Evolutionary conservation across 2,329 filamentous ascomycete species (phyloP), one percentile per base, ranked within the genome.

Genomic region (Cercospora canescens): DNA sequence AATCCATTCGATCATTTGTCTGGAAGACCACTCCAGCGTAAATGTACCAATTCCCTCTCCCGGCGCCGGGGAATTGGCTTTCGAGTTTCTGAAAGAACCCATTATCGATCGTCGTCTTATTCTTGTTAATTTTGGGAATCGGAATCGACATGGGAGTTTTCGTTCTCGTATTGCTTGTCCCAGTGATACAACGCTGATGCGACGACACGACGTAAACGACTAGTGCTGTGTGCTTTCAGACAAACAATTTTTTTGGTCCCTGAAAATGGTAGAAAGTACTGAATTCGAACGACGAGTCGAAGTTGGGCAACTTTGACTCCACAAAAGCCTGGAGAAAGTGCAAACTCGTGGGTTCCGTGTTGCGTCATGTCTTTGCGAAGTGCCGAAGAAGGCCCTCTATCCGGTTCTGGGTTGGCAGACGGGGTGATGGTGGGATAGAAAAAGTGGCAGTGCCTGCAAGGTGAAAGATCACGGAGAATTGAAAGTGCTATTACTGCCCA

Each of bases 11-110:
- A 57, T 71, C 67, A 28, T 68, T 69, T 32, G 58, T 62, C 39
- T 71, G 69, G 35, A 71, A 67, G 4, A 71, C 62, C 9, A 68
- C 24, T 6, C 58, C 63, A 1, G 67, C 67, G 28, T 69, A 71
- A 35, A 66, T 59, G 26, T 63, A 71, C 69, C 69, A 71, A 21
- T 57, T 59, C 14, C 58, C 24, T 45, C 57, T 60, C 18, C 57
- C 57, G 3, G 56, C 60, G 39, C 58, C 67, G 21, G 64, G 65
- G 32, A 65, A 70, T 2, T 56, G 37, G 8, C 24, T 55, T 48
- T 68, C 67, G n/a, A 70, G 67, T 35, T 63, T 59, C 7, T 62
- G 48, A 34, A 70, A 67, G 55, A 70, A 70, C 14, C 60, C 62
- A n/a, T 57, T 55, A 32, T 66, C 52, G 28, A 67, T 50, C 16